A percentile compares a stretch with the other conserved stretches of the same genome.
These are phyloP conservation scores for Aegilops longissima DNA, from an alignment of 176 grass and related monocot genomes.

Conservation along the genomic window DNA sequence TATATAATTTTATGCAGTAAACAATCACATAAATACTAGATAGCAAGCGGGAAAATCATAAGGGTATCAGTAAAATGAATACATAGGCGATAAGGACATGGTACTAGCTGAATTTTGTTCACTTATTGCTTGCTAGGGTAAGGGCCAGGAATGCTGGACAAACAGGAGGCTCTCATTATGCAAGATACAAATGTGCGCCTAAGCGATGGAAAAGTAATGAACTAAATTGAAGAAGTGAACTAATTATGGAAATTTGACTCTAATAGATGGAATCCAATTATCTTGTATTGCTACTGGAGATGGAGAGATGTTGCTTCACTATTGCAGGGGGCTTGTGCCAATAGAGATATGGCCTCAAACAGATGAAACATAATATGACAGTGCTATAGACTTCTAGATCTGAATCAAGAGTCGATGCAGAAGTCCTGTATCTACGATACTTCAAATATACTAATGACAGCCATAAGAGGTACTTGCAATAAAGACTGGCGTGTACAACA, in stretches of 20 bases:
- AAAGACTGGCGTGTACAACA: neutral
- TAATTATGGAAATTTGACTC: neutral
- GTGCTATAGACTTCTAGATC: neutral
- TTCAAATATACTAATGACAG: neutral
- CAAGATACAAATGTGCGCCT: neutral
- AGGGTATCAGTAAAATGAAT: neutral
- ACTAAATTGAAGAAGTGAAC: neutral
- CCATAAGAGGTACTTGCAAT: neutral
- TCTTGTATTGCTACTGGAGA: neutral
- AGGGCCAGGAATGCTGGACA: neutral
- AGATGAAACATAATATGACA: slow-evolving; percentile 2
- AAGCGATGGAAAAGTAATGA: neutral
- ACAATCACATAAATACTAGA: neutral
- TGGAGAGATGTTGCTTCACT: slow-evolving; percentile 6
- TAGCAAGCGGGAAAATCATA: neutral
- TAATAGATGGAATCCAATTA: neutral
- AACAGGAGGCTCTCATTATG: neutral
- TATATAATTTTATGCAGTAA: neutral
- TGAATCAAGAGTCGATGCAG: neutral
- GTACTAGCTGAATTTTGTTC: neutral
- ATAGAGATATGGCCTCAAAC: neutral
- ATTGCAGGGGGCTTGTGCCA: neutral
- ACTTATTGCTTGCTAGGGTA: neutral
- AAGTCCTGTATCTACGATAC: neutral
- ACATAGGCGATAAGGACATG: neutral